Conservation (phyloP, 2,329 filamentous ascomycete species). For the Arachnomyces sp. region DNA sequence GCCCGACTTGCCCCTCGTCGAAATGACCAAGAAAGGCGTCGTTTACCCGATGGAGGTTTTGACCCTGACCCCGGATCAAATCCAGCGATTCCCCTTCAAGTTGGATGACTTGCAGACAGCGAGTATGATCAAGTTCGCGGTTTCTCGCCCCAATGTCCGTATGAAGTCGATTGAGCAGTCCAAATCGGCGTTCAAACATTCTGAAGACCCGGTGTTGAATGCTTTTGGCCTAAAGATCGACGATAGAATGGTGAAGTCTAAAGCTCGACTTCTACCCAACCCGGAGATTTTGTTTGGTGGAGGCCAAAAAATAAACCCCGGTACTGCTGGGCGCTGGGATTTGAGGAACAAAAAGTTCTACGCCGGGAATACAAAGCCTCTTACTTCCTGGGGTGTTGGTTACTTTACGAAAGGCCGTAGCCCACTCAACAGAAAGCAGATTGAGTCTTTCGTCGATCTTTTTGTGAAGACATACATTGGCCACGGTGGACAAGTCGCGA, state of each 20-base stretch:
- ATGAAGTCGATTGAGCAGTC: slow-evolving; percentile 60
- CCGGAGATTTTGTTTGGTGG: slow-evolving; percentile 65
- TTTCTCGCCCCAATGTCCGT: slow-evolving; percentile 66
- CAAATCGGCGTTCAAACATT: slow-evolving; percentile 61
- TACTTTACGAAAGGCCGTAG: slow-evolving; percentile 53
- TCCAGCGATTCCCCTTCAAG: slow-evolving; percentile 54
- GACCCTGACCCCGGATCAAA: slow-evolving; percentile 42
- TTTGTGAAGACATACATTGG: slow-evolving; percentile 55
- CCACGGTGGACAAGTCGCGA: slow-evolving; percentile 54
- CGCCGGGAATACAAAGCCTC: slow-evolving; percentile 51
- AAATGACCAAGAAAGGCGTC: slow-evolving; percentile 49
- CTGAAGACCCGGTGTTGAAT: slow-evolving; percentile 59
- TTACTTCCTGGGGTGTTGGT: slow-evolving; percentile 70
- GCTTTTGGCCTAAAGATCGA: slow-evolving; percentile 69
- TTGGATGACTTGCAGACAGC: slow-evolving; percentile 59
- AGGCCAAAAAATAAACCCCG: slow-evolving; percentile 50
- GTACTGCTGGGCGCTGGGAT: slow-evolving; percentile 73
- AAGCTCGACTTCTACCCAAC: slow-evolving; percentile 62
- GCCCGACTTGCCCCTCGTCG: slow-evolving; percentile 47
- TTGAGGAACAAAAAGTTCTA: slow-evolving; percentile 74
- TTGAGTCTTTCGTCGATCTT: slow-evolving; percentile 49
- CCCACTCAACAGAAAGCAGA: slow-evolving; percentile 34
- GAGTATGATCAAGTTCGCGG: slow-evolving; percentile 88
- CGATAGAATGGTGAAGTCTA: slow-evolving; percentile 54
- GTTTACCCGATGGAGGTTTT: slow-evolving; percentile 53